Percentiles rank a stretch among this genome's conserved stretches.
phyloP scores from a whole-genome alignment of 441 rosid species.

The Daphne laureola region DNA sequence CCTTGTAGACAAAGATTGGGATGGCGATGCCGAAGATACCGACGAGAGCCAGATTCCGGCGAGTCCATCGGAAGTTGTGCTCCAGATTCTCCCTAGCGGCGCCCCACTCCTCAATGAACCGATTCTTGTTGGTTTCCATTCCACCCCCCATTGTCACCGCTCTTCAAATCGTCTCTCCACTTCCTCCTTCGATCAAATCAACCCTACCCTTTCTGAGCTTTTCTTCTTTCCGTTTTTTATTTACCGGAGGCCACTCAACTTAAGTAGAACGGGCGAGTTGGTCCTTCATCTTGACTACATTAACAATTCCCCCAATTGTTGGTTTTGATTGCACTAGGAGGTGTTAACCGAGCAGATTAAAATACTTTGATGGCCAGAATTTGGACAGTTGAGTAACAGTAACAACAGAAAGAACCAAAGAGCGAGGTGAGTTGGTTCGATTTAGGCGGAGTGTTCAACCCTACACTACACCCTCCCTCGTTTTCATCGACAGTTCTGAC shows the following conservation, averaged over 20 bases:
- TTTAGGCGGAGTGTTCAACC: slow-evolving; percentile 39
- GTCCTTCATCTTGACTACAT: no score
- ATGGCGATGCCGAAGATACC: slow-evolving; percentile 82
- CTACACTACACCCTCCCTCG: slow-evolving; percentile 22
- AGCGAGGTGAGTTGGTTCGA: background rate
- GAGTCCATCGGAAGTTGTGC: slow-evolving; percentile 82
- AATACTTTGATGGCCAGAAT: no score
- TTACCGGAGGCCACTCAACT: no score
- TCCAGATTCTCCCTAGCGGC: slow-evolving; percentile 75
- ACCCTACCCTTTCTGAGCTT: no score
- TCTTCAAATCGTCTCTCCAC: background rate
- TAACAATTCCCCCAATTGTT: no score
- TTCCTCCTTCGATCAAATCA: background rate
- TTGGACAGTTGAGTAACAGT: no score
- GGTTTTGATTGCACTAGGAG: no score
- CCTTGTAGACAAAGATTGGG: slow-evolving; percentile 70
- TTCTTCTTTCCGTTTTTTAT: no score
- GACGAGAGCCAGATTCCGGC: slow-evolving; percentile 74
- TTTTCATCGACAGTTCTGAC: slow-evolving; percentile 27
- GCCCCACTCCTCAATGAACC: slow-evolving; percentile 83
- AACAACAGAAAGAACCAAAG: no score
- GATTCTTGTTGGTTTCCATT: slow-evolving; percentile 83
- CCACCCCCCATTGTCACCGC: slow-evolving; percentile 77
- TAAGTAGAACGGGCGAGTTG: no score
- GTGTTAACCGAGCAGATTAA: no score